Conservation (phyloP, 225 moss, liverwort and hornwort species). For the Thuidium tamariscinum region DNA sequence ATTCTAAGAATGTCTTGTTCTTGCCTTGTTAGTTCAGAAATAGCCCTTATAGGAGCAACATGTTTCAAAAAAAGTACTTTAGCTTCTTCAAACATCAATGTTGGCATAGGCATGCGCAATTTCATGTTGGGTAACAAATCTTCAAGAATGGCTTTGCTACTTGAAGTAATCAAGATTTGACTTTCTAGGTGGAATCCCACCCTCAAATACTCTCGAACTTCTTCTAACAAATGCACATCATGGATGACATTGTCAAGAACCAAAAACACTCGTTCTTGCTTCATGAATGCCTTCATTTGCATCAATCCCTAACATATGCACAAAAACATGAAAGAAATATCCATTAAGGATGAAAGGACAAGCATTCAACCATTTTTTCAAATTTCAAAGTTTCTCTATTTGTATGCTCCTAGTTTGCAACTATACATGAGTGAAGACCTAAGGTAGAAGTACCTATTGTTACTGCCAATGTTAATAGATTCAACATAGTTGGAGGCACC, state of each 20-base stretch:
- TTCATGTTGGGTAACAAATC: not conserved
- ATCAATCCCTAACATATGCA: not conserved
- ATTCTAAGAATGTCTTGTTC: not conserved
- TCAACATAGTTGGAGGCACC: no score
- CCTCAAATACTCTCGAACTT: not conserved
- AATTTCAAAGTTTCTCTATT: no score
- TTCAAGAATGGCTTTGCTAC: not conserved
- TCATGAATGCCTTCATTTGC: not conserved
- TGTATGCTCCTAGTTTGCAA: accelerated
- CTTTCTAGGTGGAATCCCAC: not conserved
- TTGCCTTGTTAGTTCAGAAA: not conserved
- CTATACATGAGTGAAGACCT: no score
- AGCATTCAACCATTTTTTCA: accelerated
- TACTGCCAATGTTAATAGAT: no score
- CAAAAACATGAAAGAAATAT: no score
- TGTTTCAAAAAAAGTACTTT: not conserved
- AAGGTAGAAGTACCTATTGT: no score
- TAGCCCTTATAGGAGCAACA: not conserved
- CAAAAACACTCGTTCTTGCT: not conserved
- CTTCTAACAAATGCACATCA: not conserved
- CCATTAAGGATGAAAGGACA: not conserved
- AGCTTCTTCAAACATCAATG: not conserved
- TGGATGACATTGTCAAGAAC: not conserved
- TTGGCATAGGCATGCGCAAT: not conserved
- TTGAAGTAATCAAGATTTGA: not conserved